These are phyloP conservation scores for Posidonia oceanica DNA, from an alignment of 116 monocot genomes.

Conservation along the genomic window DNA sequence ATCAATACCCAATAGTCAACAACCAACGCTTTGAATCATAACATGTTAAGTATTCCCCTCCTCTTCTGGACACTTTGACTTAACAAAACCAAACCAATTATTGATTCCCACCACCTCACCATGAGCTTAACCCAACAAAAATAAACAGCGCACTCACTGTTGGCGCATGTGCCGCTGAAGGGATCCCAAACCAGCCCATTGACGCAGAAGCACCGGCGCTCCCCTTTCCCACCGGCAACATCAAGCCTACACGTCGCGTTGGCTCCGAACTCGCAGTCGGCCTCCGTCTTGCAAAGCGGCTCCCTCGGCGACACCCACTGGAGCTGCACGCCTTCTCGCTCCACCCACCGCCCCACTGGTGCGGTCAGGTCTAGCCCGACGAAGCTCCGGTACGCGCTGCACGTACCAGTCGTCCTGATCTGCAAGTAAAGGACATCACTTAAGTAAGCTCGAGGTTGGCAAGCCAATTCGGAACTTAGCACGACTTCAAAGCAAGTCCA, in stretches of 20 bases:
- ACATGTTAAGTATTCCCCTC: too few relatives aligned
- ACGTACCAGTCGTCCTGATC: conserved; percentile 17
- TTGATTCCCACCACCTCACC: neutral
- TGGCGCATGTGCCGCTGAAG: conserved; percentile 39
- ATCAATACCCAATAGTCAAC: too few relatives aligned
- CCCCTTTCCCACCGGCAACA: conserved; percentile 10
- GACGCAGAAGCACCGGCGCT: conserved; percentile 59
- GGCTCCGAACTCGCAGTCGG: conserved; percentile 55
- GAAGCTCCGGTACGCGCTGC: conserved; percentile 80
- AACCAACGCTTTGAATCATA: too few relatives aligned
- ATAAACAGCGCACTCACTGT: conserved; percentile 17
- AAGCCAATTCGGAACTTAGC: too few relatives aligned
- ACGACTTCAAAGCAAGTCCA: too few relatives aligned
- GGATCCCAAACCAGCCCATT: conserved; percentile 58
- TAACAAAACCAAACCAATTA: neutral
- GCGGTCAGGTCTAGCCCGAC: conserved; percentile 34
- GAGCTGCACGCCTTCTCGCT: conserved; percentile 54
- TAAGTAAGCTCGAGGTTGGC: neutral
- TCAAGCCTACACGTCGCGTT: conserved; percentile 54
- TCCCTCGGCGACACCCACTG: conserved; percentile 70
- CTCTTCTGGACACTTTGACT: neutral
- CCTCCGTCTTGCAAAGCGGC: conserved; percentile 45
- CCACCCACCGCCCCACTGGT: conserved; percentile 37
- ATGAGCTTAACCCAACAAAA: neutral
- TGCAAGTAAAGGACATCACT: neutral